A percentile compares a stretch with the other conserved stretches of the same genome.
phyloP scores from a whole-genome alignment of 1,284 basidiomycete species.

The Ustilago sp. region DNA sequence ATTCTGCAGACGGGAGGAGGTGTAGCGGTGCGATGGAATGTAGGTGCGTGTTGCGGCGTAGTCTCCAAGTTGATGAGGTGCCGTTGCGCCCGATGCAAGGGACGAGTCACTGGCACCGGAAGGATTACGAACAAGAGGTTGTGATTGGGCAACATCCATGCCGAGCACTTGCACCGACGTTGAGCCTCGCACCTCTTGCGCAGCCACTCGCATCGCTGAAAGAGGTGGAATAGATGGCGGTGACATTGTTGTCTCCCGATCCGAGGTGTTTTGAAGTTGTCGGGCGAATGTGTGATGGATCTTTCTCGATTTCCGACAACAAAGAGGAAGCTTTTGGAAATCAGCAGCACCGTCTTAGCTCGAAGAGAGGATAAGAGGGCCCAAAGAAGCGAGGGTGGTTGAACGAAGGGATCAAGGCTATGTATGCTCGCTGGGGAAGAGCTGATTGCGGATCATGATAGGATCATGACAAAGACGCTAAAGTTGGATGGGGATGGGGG shows the following conservation, averaged over 20 bases:
- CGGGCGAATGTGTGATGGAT: background rate
- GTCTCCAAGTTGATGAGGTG: constrained; percentile 35
- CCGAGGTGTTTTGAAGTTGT: background rate
- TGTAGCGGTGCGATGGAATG: constrained; percentile 31
- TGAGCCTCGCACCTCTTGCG: constrained; percentile 21
- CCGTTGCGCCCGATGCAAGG: constrained; percentile 25
- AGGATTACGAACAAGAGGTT: constrained; percentile 30
- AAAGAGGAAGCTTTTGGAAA: background rate
- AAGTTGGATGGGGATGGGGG: too few relatives aligned
- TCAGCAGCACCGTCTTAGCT: background rate
- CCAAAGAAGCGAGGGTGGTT: too few relatives aligned
- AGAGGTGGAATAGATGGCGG: constrained; percentile 21
- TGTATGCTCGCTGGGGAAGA: background rate
- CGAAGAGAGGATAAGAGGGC: background rate
- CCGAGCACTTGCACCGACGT: constrained; percentile 41
- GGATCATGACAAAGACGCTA: background rate
- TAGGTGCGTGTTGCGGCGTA: constrained; percentile 30
- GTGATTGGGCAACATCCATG: constrained; percentile 30
- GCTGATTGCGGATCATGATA: background rate
- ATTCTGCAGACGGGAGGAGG: constrained; percentile 24
- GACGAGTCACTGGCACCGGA: constrained; percentile 29
- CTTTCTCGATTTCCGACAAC: background rate
- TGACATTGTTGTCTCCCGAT: constrained; percentile 1
- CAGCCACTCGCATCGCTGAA: constrained; percentile 10
- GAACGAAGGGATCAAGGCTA: background rate